These are phyloP conservation scores for Cytospora leucostoma DNA, from an alignment of 2,329 filamentous ascomycete genomes.

Conservation along the genomic window DNA sequence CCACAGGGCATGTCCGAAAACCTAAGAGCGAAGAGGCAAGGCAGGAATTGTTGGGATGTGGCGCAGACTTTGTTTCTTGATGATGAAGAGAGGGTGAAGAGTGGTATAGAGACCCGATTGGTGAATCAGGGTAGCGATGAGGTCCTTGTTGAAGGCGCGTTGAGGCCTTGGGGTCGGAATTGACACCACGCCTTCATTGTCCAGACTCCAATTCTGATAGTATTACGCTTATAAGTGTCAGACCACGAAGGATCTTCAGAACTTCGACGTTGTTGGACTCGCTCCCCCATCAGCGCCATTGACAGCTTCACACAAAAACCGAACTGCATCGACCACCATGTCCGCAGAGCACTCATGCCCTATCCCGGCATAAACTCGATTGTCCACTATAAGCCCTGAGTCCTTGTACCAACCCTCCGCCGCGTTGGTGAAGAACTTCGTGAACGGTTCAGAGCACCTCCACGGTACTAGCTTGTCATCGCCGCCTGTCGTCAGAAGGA, in stretches of 20 bases:
- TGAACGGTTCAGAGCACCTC: slow-evolving; percentile 58
- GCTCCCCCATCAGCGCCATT: slow-evolving; percentile 34
- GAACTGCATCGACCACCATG: slow-evolving; percentile 68
- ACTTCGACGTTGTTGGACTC: slow-evolving; percentile 30
- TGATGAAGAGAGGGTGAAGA: slow-evolving; percentile 38
- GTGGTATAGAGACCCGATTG: slow-evolving; percentile 41
- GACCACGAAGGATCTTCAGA: neutral
- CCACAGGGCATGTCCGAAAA: slow-evolving; percentile 51
- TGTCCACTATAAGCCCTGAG: slow-evolving; percentile 58
- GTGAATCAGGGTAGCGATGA: slow-evolving; percentile 40
- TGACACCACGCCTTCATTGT: neutral
- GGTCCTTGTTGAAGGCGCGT: slow-evolving; percentile 41
- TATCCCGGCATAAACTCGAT: slow-evolving; percentile 67
- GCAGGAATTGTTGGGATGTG: slow-evolving; percentile 52
- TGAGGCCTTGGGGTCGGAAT: slow-evolving; percentile 38
- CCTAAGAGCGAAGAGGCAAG: slow-evolving; percentile 50
- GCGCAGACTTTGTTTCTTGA: slow-evolving; percentile 48
- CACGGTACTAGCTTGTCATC: slow-evolving; percentile 75
- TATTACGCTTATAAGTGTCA: neutral
- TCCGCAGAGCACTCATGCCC: slow-evolving; percentile 68
- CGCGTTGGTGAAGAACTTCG: slow-evolving; percentile 61
- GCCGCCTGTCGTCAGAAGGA: slow-evolving; percentile 66
- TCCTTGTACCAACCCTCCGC: slow-evolving; percentile 55
- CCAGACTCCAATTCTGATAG: neutral
- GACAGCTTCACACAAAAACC: slow-evolving; percentile 59